Evolutionary conservation across 2,329 filamentous ascomycete genomes (phyloP).

Genomic region (Didymella pomorum): DNA sequence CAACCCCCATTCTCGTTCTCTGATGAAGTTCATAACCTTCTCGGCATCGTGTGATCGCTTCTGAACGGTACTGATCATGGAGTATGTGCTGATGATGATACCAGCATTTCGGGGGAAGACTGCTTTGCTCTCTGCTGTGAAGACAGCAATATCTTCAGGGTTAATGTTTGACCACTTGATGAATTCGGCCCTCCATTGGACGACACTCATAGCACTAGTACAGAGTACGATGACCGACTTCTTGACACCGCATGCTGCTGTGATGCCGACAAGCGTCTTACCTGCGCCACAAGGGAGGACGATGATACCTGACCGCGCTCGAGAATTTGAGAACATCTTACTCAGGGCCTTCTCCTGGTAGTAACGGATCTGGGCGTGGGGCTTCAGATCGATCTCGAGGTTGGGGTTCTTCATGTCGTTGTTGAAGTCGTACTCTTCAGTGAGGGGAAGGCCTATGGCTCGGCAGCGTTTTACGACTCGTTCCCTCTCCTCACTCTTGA

Average conservation of each 20-base stretch:
- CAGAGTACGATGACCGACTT: conserved; percentile 95
- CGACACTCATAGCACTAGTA: conserved; percentile 96
- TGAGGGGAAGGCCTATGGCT: conserved; percentile 82
- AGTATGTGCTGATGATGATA: conserved; percentile 97
- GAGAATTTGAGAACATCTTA: conserved; percentile 99
- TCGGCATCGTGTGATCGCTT: conserved; percentile 90
- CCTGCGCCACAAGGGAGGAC: conserved; percentile 95
- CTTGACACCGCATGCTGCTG: conserved; percentile 95
- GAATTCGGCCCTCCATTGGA: conserved; percentile 97
- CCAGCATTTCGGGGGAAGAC: conserved; percentile 87
- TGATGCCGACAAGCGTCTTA: conserved; percentile 98
- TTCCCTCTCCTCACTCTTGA: conserved; percentile 82
- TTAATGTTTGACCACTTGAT: conserved; percentile 99
- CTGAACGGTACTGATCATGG: conserved; percentile 94
- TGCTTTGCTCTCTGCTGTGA: conserved; percentile 92
- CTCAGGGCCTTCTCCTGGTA: conserved; percentile 98
- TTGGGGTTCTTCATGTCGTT: conserved; percentile 90
- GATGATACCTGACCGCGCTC: conserved; percentile 96
- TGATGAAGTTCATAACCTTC: conserved; percentile 97
- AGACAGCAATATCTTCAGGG: conserved; percentile 90
- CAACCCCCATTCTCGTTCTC: conserved; percentile 89
- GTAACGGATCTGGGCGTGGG: conserved; percentile 85
- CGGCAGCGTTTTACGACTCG: conserved; percentile 88
- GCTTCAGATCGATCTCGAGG: conserved; percentile 90
- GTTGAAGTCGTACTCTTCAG: conserved; percentile 97